Evolutionary conservation across 2,329 filamentous ascomycete genomes (phyloP), one percentile per base, ranked within the genome.

Genomic region (Pezicula carpinea): DNA sequence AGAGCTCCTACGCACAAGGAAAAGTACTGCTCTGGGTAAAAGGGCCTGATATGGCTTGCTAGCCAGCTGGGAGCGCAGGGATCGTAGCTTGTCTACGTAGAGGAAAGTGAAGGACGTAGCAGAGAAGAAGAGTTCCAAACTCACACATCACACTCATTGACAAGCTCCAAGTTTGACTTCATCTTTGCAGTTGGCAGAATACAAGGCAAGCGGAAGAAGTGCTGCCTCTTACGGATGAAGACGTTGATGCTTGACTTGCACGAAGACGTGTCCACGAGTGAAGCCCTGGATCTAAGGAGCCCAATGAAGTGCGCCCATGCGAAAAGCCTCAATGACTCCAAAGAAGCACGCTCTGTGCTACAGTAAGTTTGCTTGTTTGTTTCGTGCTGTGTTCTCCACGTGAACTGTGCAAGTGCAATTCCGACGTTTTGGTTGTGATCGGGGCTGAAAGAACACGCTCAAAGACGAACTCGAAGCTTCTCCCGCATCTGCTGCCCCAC

Each of bases 131-230:
- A 32, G 26, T 19, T 42, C 13, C 13, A 3, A 23, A 67, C 74
- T 66, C 64, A 83, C 79, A 64, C 68, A 67, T 82, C 79, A 44
- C 73, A 75, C 46, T 74, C 70, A 49, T 72, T 68, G 48, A 80
- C 64, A 19, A 82, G 64, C 47, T 82, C 78, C 10, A 81, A 61
- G 56, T 74, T 75, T 31, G 57, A 55, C 49, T 60, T 64, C 53
- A 56, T 57, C 13, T 18, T 50, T 14, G 14, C 21, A 15, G 17
- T n/a, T 29, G 26, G 26, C 13, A 2, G 10, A 10, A 8, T 10
- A 29, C 10, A 29, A 6, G 1, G 10, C 8, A 5, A 5, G 13
- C 6, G 2, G 26, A 29, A 29, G 8, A 29, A 13, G 26, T 29
- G 26, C 26, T 10, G 10, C 26, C 13, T 29, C 26, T 11, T 11